phyloP scores from a whole-genome alignment of 495 filamentous ascomycete genomes.

The Hamigera avellanea region DNA sequence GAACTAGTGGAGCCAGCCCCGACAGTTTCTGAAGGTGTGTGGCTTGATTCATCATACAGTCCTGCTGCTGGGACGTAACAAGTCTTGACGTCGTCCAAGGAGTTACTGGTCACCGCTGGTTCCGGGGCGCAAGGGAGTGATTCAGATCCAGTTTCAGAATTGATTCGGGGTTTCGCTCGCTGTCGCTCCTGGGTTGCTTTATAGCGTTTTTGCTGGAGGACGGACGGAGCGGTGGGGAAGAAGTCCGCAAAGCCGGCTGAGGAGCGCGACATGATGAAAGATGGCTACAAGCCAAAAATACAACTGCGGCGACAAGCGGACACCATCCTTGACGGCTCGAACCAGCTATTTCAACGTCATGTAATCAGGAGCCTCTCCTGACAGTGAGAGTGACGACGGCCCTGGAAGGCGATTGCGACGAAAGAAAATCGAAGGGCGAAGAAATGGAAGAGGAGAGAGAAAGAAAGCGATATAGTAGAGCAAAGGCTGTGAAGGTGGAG shows the following conservation, averaged over 20 bases:
- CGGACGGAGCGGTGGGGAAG: constrained; percentile 75
- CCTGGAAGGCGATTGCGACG: neutral
- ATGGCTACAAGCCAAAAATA: constrained; percentile 33
- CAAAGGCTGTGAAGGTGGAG: no score
- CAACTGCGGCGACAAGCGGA: constrained; percentile 19
- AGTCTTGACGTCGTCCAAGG: constrained; percentile 1
- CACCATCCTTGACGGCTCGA: constrained; percentile 30
- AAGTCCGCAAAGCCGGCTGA: constrained; percentile 79
- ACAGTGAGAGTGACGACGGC: constrained; percentile 1
- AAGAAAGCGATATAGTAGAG: no score
- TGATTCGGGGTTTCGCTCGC: constrained; percentile 18
- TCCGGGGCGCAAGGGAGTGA: constrained; percentile 1
- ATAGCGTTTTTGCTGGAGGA: constrained; percentile 44
- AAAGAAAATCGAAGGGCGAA: no score
- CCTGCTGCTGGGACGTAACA: constrained; percentile 2
- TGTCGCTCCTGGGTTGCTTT: constrained; percentile 31
- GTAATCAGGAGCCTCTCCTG: constrained; percentile 14
- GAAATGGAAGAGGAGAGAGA: no score
- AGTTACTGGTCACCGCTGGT: constrained; percentile 4
- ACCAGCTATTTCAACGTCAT: constrained; percentile 11
- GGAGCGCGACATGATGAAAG: constrained; percentile 63
- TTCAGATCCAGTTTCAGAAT: constrained; percentile 10
- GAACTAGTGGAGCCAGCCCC: constrained; percentile 57
- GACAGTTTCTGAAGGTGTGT: constrained; percentile 18
- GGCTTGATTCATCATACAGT: constrained; percentile 6